Conservation (phyloP, 1,284 basidiomycete genomes). For the Microbotryum silenes-acaulis region DNA sequence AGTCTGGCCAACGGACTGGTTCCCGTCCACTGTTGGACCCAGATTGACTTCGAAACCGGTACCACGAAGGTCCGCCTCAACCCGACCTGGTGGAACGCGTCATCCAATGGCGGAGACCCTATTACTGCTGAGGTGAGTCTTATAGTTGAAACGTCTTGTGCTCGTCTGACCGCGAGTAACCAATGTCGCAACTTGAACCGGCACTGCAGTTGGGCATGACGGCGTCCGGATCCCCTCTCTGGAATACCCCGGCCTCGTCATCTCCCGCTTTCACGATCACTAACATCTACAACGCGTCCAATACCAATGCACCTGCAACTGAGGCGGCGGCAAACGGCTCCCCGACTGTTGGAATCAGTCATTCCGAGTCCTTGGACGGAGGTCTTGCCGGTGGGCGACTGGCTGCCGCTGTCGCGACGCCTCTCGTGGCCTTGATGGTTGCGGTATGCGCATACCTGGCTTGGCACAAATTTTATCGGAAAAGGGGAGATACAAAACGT, state of each 20-base stretch:
- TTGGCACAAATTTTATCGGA: slow-evolving; percentile 14
- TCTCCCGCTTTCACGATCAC: slow-evolving; percentile 26
- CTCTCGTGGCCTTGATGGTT: slow-evolving; percentile 15
- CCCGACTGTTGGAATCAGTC: slow-evolving; percentile 23
- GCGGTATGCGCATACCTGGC: slow-evolving; percentile 14
- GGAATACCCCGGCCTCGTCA: slow-evolving; percentile 26
- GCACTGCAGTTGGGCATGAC: slow-evolving; percentile 19
- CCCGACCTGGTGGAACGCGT: slow-evolving; percentile 30
- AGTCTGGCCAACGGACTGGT: slow-evolving; percentile 6
- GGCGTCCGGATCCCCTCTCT: slow-evolving; percentile 21
- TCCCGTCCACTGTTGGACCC: slow-evolving; percentile 26
- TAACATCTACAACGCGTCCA: slow-evolving; percentile 27
- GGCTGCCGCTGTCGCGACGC: slow-evolving; percentile 25
- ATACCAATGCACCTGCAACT: slow-evolving; percentile 6
- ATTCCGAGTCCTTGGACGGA: not conserved
- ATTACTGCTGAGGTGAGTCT: slow-evolving; percentile 23
- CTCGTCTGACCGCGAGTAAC: not conserved
- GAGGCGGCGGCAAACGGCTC: slow-evolving; percentile 22
- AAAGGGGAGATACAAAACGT: slow-evolving; percentile 22
- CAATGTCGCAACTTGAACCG: not conserved
- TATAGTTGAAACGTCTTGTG: not conserved
- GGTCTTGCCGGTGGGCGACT: slow-evolving; percentile 19
- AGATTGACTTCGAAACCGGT: slow-evolving; percentile 11
- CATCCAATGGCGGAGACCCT: slow-evolving; percentile 18
- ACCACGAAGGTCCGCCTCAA: slow-evolving; percentile 20